Evolutionary conservation across 176 grass and related monocot genomes (phyloP), one percentile per base, ranked within the genome.

Genomic region (Otatea glauca): DNA sequence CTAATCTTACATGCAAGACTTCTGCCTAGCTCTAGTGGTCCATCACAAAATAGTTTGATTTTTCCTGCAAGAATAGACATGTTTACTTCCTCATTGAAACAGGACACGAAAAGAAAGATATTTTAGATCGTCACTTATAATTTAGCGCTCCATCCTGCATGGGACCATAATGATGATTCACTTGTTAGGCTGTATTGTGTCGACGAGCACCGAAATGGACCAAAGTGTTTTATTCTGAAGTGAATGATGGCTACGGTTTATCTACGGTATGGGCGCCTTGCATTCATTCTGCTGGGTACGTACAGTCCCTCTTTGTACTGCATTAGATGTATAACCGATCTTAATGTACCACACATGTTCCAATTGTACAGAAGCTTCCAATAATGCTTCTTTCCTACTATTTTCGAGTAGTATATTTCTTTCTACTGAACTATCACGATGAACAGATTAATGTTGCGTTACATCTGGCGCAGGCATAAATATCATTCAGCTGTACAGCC

Each of bases 81-180:
- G 79, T 62, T 70, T 88, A 88, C 86, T 83, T 83, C 14, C 10
- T 70, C 86, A 34, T 65, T 77, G 64, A 77, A 70, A 50, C 50
- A 77, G 51, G 78, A 82, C 85, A 88, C 62, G 64, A 61, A 14
- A 50, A 82, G 64, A 83, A 60, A 77, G 63, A 77, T 70, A 77
- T 77, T 76, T 23, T 60, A 69, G 79, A 88, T 88, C 53, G 39
- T 9, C 51, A 27, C 63, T 76, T 38, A 60, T 59, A 39, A 87
- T 75, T 87, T n/a, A 75, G 77, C 69, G 53, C 71, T 81, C 70
- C 78, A 60, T 82, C 78, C 71, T 62, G 72, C 79, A 50, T 75
- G 86, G 78, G 86, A 69, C 86, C 86, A 87, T 87, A 76, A 81
- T 39, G 65, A 76, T 82, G 61, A 48, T 82, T 87, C 63, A 69